A percentile compares a stretch with the other conserved stretches of the same genome.
Conservation (phyloP, 169 alveolate species). For the Amoebophrya sp. region DNA sequence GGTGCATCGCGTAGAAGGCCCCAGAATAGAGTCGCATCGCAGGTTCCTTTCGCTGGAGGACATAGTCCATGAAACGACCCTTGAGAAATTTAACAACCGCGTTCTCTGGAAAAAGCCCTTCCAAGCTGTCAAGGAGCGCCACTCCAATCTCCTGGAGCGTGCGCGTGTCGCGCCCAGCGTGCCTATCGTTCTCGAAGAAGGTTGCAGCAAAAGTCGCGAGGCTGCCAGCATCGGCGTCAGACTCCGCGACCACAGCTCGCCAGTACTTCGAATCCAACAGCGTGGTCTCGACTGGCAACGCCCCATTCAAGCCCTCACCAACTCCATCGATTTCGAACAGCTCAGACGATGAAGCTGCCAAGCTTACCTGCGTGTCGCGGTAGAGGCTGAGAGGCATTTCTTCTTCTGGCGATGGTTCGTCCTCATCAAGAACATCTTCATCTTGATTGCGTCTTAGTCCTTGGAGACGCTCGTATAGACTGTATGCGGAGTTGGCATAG, state of each 20-base stretch:
- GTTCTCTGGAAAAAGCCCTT: not conserved
- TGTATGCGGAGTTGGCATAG: not conserved
- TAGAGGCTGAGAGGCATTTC: not conserved
- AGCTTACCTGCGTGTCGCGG: not conserved
- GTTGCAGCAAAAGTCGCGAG: not conserved
- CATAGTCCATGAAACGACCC: not conserved
- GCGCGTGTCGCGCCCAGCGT: too few species aligned
- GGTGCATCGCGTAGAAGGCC: not conserved
- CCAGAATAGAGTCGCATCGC: not conserved
- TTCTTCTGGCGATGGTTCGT: not conserved
- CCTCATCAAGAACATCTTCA: not conserved
- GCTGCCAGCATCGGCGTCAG: not conserved
- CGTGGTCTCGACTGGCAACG: not conserved
- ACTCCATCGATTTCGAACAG: too few species aligned
- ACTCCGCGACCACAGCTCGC: not conserved
- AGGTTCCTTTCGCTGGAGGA: not conserved
- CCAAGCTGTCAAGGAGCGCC: not conserved
- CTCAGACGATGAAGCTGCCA: not conserved
- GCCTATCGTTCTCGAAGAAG: not conserved
- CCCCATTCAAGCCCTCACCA: not conserved
- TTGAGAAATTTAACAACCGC: not conserved
- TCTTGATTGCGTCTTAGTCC: not conserved
- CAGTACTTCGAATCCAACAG: not conserved
- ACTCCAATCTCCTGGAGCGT: not conserved
- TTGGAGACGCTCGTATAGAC: not conserved